These are phyloP conservation scores for Morella rubra DNA, from an alignment of 306 rosid genomes.

Conservation along the genomic window DNA sequence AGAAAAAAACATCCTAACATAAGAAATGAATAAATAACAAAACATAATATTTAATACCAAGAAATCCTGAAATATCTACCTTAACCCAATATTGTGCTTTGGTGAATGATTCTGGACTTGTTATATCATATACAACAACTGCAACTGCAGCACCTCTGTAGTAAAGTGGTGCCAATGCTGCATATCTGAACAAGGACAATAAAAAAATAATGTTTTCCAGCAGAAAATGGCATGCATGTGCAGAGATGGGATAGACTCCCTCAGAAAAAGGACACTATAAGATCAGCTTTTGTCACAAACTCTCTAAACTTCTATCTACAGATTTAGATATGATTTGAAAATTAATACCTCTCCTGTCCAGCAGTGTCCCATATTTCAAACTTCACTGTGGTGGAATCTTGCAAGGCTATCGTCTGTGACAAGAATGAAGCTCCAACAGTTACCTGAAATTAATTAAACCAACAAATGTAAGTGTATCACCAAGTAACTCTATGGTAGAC, in stretches of 20 bases:
- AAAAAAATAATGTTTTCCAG: constrained; percentile 17
- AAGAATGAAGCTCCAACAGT: constrained; percentile 99
- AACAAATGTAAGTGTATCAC: constrained; percentile 25
- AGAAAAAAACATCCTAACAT: not conserved
- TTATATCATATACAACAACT: constrained; percentile 92
- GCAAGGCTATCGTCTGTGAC: constrained; percentile 97
- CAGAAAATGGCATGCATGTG: constrained; percentile 19
- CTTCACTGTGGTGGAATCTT: constrained; percentile 97
- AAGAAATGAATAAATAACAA: constrained; percentile 10
- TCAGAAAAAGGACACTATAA: not conserved
- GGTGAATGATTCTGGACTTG: constrained; percentile 85
- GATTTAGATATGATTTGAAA: constrained; percentile 6
- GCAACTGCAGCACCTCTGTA: constrained; percentile 98
- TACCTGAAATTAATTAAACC: constrained; percentile 63
- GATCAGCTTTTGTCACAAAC: not conserved
- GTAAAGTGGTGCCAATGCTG: constrained; percentile 94
- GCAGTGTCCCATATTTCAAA: constrained; percentile 99
- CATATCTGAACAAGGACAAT: constrained; percentile 63
- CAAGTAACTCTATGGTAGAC: not conserved
- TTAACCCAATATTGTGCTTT: constrained; percentile 99
- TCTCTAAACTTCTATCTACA: not conserved
- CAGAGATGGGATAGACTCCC: not conserved
- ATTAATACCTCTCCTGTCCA: constrained; percentile 91
- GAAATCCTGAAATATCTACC: constrained; percentile 47
- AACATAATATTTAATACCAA: constrained; percentile 11